Evolutionary conservation across 1,284 basidiomycete species (phyloP), one percentile per base, ranked within the genome.

Genomic region (Heterobasidion occidentale): DNA sequence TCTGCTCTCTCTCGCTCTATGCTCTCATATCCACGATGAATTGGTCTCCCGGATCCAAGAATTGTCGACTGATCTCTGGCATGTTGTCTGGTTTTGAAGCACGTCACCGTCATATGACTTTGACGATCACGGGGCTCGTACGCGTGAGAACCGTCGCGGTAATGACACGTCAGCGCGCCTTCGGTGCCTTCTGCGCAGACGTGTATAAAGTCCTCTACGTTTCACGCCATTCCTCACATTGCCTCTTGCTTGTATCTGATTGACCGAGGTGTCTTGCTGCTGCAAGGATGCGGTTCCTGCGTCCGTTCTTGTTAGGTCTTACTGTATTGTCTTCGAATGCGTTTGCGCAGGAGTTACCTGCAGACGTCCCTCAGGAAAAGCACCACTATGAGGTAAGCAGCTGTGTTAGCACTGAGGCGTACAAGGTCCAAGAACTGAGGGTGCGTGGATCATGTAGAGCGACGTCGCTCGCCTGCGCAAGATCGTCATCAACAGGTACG

Each of bases 391-490:
- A 93, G 79, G 91, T 90, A 59, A n/a, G 78, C 66, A n/a, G 78
- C 66, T 20, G 20, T 33, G 33, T 33, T 34, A 47, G 38, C 38
- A 14, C 45, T 27, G 20, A 42, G 33, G 12, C 27, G 27, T 27
- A 27, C 27, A 27, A 27, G 27, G 27, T 27, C 27, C 4, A 4
- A 27, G 27, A 4, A 27, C 27, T 27, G 27, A 51, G 35, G 51
- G 42, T 20, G 47, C 34, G 35, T 19, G 47, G 45, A 33, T 51
- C 9, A 27, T 42, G 1, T 65, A 96, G 93, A 94, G 92, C 64
- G 94, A 96, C 71, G 93, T 96, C 59, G 81, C 92, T 38, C 88
- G 92, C 63, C 80, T 97, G 60, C 84, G 94, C 58, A 91, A 89
- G 63, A 92, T 97, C 60, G 94, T 96, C 60, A 92, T 96, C 65